A percentile compares a stretch with the other conserved stretches of the same genome.
Conservation (phyloP, 768 basidiomycete species). For the Cystofilobasidium capitatum region DNA sequence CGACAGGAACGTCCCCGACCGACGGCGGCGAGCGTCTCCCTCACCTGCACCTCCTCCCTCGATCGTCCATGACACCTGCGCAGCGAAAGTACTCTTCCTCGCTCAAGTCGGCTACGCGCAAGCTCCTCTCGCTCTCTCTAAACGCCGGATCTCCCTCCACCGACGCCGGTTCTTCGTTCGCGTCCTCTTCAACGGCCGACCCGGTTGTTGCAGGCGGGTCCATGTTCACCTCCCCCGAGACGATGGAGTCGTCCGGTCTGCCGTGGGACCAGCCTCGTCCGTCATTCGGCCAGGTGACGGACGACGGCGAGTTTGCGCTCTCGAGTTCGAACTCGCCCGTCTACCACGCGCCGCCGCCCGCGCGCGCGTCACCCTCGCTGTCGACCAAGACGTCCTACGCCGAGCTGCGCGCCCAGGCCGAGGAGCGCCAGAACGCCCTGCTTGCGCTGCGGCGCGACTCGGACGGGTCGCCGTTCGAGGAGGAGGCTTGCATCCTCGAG, state of each 20-base stretch:
- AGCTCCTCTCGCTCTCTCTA: constrained; percentile 13
- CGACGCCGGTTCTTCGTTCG: too few species aligned
- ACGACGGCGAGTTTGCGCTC: constrained; percentile 6
- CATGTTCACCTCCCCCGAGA: neutral
- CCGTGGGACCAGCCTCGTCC: neutral
- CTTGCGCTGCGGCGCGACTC: neutral
- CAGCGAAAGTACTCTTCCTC: constrained; percentile 15
- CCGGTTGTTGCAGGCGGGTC: neutral
- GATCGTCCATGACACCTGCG: constrained; percentile 2
- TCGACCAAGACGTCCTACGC: neutral
- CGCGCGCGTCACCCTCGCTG: neutral
- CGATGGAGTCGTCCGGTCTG: neutral
- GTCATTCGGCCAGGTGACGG: neutral
- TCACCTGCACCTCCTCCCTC: constrained; percentile 14
- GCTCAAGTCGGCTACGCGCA: neutral
- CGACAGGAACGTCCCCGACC: neutral
- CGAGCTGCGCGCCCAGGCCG: neutral
- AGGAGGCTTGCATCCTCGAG: neutral
- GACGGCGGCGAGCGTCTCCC: neutral
- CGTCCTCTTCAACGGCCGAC: neutral
- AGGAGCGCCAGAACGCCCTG: neutral
- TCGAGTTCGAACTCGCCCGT: neutral
- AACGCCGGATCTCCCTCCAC: neutral
- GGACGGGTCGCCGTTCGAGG: neutral
- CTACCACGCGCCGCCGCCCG: neutral